These are phyloP conservation scores for Hondaea fermentalgiana DNA, from an alignment of 108 stramenopile species.

Conservation along the genomic window DNA sequence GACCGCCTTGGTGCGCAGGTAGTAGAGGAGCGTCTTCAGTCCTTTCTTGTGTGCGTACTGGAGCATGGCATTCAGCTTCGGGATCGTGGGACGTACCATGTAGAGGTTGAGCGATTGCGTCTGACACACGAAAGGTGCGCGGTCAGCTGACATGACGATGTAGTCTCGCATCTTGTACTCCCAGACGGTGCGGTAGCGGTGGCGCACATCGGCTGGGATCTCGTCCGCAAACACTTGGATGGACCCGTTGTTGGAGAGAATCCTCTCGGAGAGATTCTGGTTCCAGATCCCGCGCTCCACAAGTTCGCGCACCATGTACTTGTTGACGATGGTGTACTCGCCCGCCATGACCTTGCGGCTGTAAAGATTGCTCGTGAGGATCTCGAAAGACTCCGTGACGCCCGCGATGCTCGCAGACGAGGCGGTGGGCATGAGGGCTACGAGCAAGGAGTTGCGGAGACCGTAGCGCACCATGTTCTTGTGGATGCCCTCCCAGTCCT, in stretches of 20 bases:
- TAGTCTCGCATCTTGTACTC: neutral
- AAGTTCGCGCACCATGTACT: neutral
- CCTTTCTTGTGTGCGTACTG: constrained; percentile 36
- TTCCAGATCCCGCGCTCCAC: neutral
- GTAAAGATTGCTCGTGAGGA: constrained; percentile 91
- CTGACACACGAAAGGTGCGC: constrained; percentile 54
- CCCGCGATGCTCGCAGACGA: constrained; percentile 92
- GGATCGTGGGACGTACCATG: constrained; percentile 30
- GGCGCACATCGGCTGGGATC: neutral
- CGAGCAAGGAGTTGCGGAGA: constrained; percentile 78
- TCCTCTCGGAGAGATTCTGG: neutral
- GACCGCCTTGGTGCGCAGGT: constrained; percentile 47
- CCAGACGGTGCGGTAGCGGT: neutral
- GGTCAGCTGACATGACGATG: constrained; percentile 44
- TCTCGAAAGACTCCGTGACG: constrained; percentile 93
- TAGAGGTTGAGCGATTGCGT: constrained; percentile 50
- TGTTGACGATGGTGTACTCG: constrained; percentile 67
- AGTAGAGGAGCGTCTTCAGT: constrained; percentile 54
- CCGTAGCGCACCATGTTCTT: constrained; percentile 61
- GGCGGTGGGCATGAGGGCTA: constrained; percentile 98
- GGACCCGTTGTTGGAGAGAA: neutral
- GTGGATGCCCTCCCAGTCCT: constrained; percentile 76
- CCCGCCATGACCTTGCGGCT: constrained; percentile 89
- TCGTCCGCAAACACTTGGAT: neutral
- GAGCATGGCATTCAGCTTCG: constrained; percentile 55